Evolutionary conservation across 768 basidiomycete genomes (phyloP).

Genomic region (Suillus discolor): DNA sequence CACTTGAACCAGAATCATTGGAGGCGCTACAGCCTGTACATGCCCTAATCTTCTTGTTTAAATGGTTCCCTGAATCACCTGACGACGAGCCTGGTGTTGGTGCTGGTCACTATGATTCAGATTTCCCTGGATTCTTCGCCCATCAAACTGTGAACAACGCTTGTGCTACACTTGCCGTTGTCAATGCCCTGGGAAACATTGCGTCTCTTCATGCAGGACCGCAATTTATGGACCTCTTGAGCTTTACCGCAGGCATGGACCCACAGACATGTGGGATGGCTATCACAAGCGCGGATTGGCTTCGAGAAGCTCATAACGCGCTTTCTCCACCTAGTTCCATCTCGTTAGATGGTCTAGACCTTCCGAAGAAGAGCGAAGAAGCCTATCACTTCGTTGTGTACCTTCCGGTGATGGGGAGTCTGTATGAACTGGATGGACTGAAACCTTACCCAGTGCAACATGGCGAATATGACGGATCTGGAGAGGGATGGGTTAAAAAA

Average conservation of each 20-base stretch:
- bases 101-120: slow-evolving; percentile 67
- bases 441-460: slow-evolving; percentile 81
- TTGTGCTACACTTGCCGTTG: slow-evolving; percentile 92
- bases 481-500: slow-evolving; percentile 82
- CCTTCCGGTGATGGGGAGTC: slow-evolving; percentile 75
- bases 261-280: slow-evolving; percentile 81
- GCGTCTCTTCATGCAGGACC: slow-evolving; percentile 61
- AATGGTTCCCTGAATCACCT: slow-evolving; percentile 72
- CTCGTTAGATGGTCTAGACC: slow-evolving; percentile 80
- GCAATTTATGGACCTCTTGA: slow-evolving; percentile 71
- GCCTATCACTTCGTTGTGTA: slow-evolving; percentile 98
- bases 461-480: slow-evolving; percentile 64
- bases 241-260: slow-evolving; percentile 86
- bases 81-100: slow-evolving; percentile 36
- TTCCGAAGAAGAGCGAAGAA: slow-evolving; percentile 70
- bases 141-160: slow-evolving; percentile 96
- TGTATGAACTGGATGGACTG: slow-evolving; percentile 95
- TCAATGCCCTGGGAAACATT: slow-evolving; percentile 89
- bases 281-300: slow-evolving; percentile 79
- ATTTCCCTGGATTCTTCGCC: slow-evolving; percentile 89
- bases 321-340: slow-evolving; percentile 90
- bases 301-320: slow-evolving; percentile 86
- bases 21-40: slow-evolving; percentile 78
- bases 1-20: slow-evolving; percentile 75
- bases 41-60: slow-evolving; percentile 95